Evolutionary conservation across 1,284 basidiomycete genomes (phyloP), one percentile per base, ranked within the genome.

Genomic region (Cryptococcus hybrid): DNA sequence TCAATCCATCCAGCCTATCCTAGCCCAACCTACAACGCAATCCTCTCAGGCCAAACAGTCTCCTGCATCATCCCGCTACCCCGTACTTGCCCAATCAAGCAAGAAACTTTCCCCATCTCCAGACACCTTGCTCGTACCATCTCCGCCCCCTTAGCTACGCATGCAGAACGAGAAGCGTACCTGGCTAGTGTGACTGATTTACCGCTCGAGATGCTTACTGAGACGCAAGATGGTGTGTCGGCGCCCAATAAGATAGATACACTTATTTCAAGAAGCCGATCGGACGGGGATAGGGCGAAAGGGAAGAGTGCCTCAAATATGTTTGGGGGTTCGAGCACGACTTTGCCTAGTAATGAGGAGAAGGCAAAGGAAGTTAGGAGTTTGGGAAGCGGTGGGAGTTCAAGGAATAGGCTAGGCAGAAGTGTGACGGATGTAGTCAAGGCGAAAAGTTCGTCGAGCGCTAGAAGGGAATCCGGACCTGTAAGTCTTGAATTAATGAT

Each of bases 191-290:
- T 70, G 0, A 58, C 69, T 0, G 46, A 63, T n/a, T 51, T 73
- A 2, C 71, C 73, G 4, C 60, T 75, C 5, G 71, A 73, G 8
- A 65, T 75, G 57, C 51, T 75, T 8, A 34, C 59, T 0, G 64
- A 71, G 45, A 57, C 47, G 3, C 24, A 57, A 15, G 24, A 45
- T 13, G 51, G 42, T 15, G 36, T 30, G 18, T 5, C 47, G 12
- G 18, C 44, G 3, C 47, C 39, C 50, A 48, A 50, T n/a, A 34
- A 58, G 36, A 37, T 58, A 13, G 56, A 44, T 13, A 49, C 55
- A 4, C 39, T 60, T 13, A n/a, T 58, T n/a, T 48, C 51, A 9
- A 12, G 38, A 40, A n/a, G 7, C 18, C 30, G 30, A 43, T 52
- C 51, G 38, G 34, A 42, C 37, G 39, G 52, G 35, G 13, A 57